phyloP scores from a whole-genome alignment of 257 asterid species.

The Cruciata laevipes region DNA sequence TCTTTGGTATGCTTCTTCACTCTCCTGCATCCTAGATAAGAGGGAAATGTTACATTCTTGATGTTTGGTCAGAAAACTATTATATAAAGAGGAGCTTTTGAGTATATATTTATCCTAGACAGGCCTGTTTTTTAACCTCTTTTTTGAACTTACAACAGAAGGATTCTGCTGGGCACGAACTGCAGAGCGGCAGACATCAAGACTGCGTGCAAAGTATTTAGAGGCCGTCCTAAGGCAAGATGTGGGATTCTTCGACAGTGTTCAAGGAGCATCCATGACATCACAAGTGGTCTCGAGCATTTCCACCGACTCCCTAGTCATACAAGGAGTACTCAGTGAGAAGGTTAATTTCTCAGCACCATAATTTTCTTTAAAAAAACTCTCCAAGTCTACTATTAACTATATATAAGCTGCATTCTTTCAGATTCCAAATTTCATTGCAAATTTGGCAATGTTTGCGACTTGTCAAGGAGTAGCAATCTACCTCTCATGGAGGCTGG shows the following conservation, averaged over 20 bases:
- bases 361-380: neutral
- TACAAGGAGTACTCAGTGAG: slow-evolving; percentile 17
- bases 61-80: neutral
- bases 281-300: slow-evolving; percentile 16
- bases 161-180: slow-evolving; percentile 25
- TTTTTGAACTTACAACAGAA: neutral
- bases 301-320: slow-evolving; percentile 14
- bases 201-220: slow-evolving; percentile 15
- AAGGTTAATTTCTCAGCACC: neutral
- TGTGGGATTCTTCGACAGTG: slow-evolving; percentile 12
- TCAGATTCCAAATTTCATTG: slow-evolving; percentile 22
- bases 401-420: neutral
- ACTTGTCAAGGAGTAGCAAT: slow-evolving; percentile 15
- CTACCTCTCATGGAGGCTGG: slow-evolving; percentile 19
- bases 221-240: slow-evolving; percentile 19
- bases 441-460: slow-evolving; percentile 9
- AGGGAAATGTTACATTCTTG: neutral
- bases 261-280: slow-evolving; percentile 15
- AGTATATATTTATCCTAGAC: neutral
- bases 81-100: neutral
- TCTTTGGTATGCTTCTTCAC: slow-evolving; percentile 13
- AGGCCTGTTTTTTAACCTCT: neutral
- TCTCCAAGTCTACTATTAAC: neutral
- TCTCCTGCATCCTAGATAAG: neutral
- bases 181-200: slow-evolving; percentile 17